phyloP scores from a whole-genome alignment of 2,329 filamentous ascomycete species.

The Epichloe bromicola region DNA sequence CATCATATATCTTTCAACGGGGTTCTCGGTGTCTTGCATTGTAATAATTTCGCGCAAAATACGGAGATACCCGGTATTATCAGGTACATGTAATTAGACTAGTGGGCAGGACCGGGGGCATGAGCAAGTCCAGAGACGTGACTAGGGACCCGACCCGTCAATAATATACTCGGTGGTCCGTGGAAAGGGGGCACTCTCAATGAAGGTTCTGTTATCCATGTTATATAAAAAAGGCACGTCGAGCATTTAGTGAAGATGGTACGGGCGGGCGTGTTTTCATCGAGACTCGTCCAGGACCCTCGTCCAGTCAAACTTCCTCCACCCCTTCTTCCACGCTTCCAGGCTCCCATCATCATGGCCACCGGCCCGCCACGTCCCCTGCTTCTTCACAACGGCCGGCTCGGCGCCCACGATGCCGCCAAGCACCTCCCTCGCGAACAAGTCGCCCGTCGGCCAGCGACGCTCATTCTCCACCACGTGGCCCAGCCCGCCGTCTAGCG shows the following conservation, averaged over 20 bases:
- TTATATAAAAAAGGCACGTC: too few species aligned
- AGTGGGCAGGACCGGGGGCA: too few species aligned
- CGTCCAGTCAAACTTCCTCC: constrained; percentile 89
- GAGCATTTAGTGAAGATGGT: too few species aligned
- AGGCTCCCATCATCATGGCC: constrained; percentile 48
- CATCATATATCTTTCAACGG: not conserved
- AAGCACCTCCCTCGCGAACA: constrained; percentile 85
- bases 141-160: too few species aligned
- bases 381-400: constrained; percentile 74
- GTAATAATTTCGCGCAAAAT: too few species aligned
- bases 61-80: too few species aligned
- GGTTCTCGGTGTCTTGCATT: not conserved
- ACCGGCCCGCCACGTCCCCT: constrained; percentile 60
- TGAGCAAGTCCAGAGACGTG: too few species aligned
- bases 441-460: constrained; percentile 78
- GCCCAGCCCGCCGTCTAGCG: constrained; percentile 78
- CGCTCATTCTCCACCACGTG: constrained; percentile 82
- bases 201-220: too few species aligned
- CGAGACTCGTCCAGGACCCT: constrained; percentile 34
- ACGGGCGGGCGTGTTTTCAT: too few species aligned
- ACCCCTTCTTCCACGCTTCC: constrained; percentile 69
- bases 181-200: too few species aligned
- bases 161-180: too few species aligned
- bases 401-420: constrained; percentile 83
- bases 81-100: too few species aligned